Percentiles rank a stretch among this genome's conserved stretches.
These are phyloP conservation scores for Apiotrichum laibachii DNA, from an alignment of 1,284 basidiomycete species.

Conservation along the genomic window DNA sequence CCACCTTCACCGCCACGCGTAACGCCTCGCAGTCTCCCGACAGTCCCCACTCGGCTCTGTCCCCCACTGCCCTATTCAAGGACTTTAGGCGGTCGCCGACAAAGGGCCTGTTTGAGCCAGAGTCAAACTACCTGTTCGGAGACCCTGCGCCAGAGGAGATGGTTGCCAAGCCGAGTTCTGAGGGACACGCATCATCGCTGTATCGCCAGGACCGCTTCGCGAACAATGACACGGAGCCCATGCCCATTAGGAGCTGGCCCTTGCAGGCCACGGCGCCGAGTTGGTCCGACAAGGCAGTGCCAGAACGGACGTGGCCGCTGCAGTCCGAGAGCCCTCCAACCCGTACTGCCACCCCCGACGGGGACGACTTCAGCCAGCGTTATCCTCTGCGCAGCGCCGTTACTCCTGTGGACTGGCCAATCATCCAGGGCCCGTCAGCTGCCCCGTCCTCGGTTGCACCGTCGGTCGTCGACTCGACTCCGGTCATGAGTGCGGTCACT, in stretches of 20 bases:
- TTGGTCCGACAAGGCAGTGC: background rate
- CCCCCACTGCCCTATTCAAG: background rate
- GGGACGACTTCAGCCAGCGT: background rate
- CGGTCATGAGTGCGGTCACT: background rate
- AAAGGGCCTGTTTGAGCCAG: no score
- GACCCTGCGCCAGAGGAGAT: background rate
- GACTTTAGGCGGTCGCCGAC: background rate
- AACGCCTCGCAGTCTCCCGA: background rate
- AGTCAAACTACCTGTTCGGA: background rate
- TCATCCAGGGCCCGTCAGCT: background rate
- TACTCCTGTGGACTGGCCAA: conserved; percentile 1
- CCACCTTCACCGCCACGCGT: background rate
- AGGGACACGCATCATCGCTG: background rate
- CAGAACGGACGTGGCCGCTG: background rate
- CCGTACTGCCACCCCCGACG: background rate
- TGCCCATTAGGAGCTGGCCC: background rate
- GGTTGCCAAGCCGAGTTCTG: conserved; percentile 1
- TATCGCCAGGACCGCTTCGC: background rate
- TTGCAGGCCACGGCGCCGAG: background rate
- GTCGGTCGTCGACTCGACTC: background rate
- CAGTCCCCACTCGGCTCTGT: background rate
- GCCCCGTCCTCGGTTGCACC: background rate
- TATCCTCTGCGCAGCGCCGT: conserved; percentile 1
- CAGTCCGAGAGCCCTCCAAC: background rate
- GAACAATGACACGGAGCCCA: background rate